Conservation (phyloP, 1,139 yeast species). For the Geotrichum cucujoidarum region DNA sequence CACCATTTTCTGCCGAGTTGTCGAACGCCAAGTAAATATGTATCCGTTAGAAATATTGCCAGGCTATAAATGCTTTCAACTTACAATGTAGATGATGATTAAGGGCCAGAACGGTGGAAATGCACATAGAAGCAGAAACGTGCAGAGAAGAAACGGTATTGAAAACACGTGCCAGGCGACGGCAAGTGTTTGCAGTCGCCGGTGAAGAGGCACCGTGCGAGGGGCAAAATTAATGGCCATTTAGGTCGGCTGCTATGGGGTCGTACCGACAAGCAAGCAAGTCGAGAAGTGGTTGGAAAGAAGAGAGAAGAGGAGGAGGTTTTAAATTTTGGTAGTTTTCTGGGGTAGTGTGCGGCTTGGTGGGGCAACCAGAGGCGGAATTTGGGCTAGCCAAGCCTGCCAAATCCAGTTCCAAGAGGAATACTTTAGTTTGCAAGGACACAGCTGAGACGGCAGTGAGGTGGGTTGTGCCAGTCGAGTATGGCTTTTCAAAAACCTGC, state of each 20-base stretch:
- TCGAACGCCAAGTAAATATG: conserved; percentile 55
- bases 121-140: conserved; percentile 55
- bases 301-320: too few species aligned
- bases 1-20: conserved; percentile 71
- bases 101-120: conserved; percentile 71
- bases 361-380: too few species aligned
- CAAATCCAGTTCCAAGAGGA: too few species aligned
- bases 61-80: not conserved
- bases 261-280: too few species aligned
- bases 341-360: too few species aligned
- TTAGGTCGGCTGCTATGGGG: not conserved
- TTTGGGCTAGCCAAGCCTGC: too few species aligned
- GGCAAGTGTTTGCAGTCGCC: conserved; percentile 65
- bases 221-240: conserved; percentile 26
- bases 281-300: too few species aligned
- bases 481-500: too few species aligned
- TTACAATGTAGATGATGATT: conserved; percentile 40
- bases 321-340: too few species aligned
- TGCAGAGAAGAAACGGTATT: conserved; percentile 54
- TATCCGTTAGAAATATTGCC: conserved; percentile 26
- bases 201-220: conserved; percentile 32
- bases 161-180: conserved; percentile 74
- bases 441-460: too few species aligned
- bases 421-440: too few species aligned
- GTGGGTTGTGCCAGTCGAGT: too few species aligned